A percentile compares a stretch with the other conserved stretches of the same genome.
Conservation (phyloP, 2,329 filamentous ascomycete genomes). For the Exophiala xenobiotica region DNA sequence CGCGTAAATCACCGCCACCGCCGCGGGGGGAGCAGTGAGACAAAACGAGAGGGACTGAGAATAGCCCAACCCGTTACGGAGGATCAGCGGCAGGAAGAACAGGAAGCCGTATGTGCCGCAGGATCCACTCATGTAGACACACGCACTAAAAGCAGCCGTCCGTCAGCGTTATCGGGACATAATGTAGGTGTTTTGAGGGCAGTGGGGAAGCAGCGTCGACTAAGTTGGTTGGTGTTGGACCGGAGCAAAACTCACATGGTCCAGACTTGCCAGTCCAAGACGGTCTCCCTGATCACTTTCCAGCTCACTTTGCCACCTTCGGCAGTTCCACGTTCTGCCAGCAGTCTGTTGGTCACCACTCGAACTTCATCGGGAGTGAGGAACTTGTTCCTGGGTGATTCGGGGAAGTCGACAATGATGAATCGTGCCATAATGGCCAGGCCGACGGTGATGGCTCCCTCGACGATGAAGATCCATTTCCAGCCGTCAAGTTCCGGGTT, state of each 20-base stretch:
- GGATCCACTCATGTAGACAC: conserved; percentile 13
- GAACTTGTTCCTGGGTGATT: conserved; percentile 57
- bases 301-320: conserved; percentile 47
- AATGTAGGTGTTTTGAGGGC: no score
- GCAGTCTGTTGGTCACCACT: conserved; percentile 57
- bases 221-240: no score
- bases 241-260: conserved; percentile 49
- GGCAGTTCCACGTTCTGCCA: conserved; percentile 61
- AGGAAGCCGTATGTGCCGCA: conserved; percentile 74
- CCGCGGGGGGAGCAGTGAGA: conserved; percentile 35
- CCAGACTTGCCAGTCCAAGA: conserved; percentile 47
- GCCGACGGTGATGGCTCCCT: conserved; percentile 43
- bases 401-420: conserved; percentile 53
- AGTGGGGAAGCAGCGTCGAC: no score
- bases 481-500: conserved; percentile 53
- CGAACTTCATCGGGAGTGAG: conserved; percentile 55
- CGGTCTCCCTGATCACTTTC: conserved; percentile 43
- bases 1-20: conserved; percentile 5
- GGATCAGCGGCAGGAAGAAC: conserved; percentile 42
- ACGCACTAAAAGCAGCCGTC: no score
- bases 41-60: conserved; percentile 35
- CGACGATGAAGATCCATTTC: conserved; percentile 73
- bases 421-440: conserved; percentile 4
- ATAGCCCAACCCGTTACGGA: conserved; percentile 40
- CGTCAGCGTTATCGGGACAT: no score